Base-by-base conservation (phyloP, 192 early-diverging fungal species). In the Dissophora ornata region DNA sequence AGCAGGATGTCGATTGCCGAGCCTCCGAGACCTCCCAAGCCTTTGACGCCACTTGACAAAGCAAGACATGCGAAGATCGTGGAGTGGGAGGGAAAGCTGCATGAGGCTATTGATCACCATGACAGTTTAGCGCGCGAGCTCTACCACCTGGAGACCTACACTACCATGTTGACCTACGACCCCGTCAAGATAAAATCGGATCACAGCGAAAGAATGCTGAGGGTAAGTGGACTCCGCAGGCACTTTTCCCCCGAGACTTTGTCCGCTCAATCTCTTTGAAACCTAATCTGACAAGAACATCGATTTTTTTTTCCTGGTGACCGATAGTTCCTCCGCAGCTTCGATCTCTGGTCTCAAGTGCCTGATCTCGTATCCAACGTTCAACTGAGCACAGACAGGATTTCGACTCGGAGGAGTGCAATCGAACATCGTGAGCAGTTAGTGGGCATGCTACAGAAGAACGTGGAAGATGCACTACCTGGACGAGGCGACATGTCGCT, bases 51-150 rank as follows among this genome's bases (percentile, higher is more conserved):
- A 5, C 40, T 90, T 22, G 86, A 89, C 12, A 52, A 51, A 19
- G 41, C 66, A 40, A 63, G 80, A 49, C 69, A 67, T 46, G 59
- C 58, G 19, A 67, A 54, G 18, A 67, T 85, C 16, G 49, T 28
- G 6, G 80, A 85, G 28, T 63, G 82, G 59, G 79, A 80, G 48
- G 50, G 44, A 19, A 60, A 84, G 18, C 65, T 91, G 24, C 81
- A 83, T 25, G 52, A 65, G 22, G 69, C 88, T 28, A 67, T 87
- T 44, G 81, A 85, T 34, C 64, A 67, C 34, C 86, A 90, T 58
- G 87, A 90, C 40, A 63, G 67, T 28, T 34, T 79, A n/a, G 75
- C 83, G n/a, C 73, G 84, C 29, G 87, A 91, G 66, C 58, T 89
- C 10, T 89, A 84, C 41, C 84, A 87, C 66, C 57, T 90, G 40